Base-by-base conservation (phyloP, 306 rosid genomes). In the Lagenaria siceraria region DNA sequence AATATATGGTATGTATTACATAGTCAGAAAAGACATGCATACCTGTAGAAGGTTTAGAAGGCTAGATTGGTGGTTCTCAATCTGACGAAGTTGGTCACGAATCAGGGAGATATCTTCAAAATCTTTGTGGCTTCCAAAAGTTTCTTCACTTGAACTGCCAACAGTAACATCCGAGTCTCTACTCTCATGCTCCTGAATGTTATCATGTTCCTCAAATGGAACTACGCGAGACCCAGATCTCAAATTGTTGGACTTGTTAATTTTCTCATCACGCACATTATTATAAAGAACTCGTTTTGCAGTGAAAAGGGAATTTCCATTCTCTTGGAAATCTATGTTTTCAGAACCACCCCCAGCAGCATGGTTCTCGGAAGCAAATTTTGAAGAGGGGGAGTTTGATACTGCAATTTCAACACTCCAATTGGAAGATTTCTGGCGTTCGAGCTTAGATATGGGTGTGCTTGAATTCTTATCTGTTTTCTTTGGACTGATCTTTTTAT, bases 21-120 rank as follows among this genome's bases (percentile, higher is more conserved):
- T 69, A 22, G 11, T 69, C 55, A 22, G 35, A 13, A 22, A 22
- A 71, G 40, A 69, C 36, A 35, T 56, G 76, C 80, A 72, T 86
- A 96, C 99, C 98, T 89, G 98, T 68, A 96, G 96, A 54, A 89
- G 87, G 80, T 96, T 89, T 75, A 92, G 78, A 24, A 96, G 86
- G 85, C 86, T 90, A 48, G 96, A 88, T 78, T 96, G 98, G 84
- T 92, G 99, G 83, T 90, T 92, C 89, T 96, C 99, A 54, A 96
- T 96, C 87, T 96, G 98, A 81, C 91, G 77, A 70, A 96, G 98
- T 74, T 96, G 98, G 46, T 88, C 96, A 7, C 97, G 90, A 77
- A 96, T 92, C 90, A 88, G 63, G 56, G 88, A 87, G 82, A 96
- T 85, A 78, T 88, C 92, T 83, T 90, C 98, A 68, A 76, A 90